phyloP scores from a whole-genome alignment of 768 basidiomycete genomes.

The Lactarius sp. region DNA sequence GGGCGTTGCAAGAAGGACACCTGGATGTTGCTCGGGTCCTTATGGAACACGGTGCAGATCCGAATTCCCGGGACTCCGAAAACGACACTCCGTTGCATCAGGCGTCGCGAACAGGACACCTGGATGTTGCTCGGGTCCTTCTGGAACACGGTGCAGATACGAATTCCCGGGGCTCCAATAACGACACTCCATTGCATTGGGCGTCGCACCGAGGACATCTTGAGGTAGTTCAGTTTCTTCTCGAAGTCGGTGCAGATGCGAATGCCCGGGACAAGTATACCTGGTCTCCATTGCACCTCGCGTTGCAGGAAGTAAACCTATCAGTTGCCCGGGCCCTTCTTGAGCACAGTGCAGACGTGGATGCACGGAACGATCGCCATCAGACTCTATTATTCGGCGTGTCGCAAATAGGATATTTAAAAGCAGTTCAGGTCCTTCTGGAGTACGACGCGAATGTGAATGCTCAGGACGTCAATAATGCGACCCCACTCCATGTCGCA shows the following conservation, averaged over 20 bases:
- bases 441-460: neutral
- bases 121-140: neutral
- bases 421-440: neutral
- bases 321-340: neutral
- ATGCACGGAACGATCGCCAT: neutral
- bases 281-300: neutral
- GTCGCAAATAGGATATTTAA: neutral
- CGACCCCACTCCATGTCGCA: neutral
- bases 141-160: neutral
- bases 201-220: neutral
- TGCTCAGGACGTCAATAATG: neutral
- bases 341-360: neutral
- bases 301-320: neutral
- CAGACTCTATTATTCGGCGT: neutral
- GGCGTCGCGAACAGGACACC: neutral
- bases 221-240: neutral
- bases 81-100: neutral
- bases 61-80: too few relatives aligned
- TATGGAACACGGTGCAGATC: neutral
- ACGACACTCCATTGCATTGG: neutral
- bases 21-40: neutral
- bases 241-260: constrained; percentile 1
- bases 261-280: neutral
- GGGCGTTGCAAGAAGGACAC: neutral
- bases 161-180: neutral